Evolutionary conservation across 495 filamentous ascomycete species (phyloP).

Genomic region (Lasiosphaeria hispida): DNA sequence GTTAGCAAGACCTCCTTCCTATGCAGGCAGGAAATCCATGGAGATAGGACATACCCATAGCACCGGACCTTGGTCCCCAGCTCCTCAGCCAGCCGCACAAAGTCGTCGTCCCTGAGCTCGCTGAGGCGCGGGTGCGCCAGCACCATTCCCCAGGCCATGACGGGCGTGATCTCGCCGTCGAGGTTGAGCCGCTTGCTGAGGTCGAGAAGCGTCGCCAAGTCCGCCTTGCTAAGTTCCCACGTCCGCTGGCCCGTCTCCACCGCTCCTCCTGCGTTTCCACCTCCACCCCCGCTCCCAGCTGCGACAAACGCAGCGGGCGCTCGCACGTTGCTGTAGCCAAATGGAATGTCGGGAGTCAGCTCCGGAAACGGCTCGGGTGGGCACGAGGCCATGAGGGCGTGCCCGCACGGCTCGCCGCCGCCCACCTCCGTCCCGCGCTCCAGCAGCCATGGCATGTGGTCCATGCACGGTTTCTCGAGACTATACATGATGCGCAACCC

Average conservation of each 20-base stretch:
- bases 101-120: conserved; percentile 64
- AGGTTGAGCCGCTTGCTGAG: conserved; percentile 79
- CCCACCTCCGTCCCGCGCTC: conserved; percentile 55
- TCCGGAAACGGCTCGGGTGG: conserved; percentile 60
- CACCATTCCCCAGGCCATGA: conserved; percentile 89
- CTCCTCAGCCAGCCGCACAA: conserved; percentile 68
- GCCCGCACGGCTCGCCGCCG: conserved; percentile 59
- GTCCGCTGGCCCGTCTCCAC: conserved; percentile 52
- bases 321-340: conserved; percentile 38
- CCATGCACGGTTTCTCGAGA: conserved; percentile 92
- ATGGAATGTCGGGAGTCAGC: conserved; percentile 48
- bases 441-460: conserved; percentile 80
- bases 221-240: conserved; percentile 68
- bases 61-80: conserved; percentile 80
- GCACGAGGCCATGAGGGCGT: conserved; percentile 87
- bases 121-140: conserved; percentile 65
- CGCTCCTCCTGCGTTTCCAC: conserved; percentile 37
- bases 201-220: conserved; percentile 77
- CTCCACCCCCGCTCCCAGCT: not conserved
- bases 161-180: conserved; percentile 92
- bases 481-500: conserved; percentile 45
- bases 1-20: conserved; percentile 16
- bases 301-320: not conserved
- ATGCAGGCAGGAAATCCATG: not conserved
- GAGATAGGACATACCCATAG: conserved; percentile 71